Evolutionary conservation across 2,329 filamentous ascomycete genomes (phyloP).

Genomic region (Colletotrichum truncatum): DNA sequence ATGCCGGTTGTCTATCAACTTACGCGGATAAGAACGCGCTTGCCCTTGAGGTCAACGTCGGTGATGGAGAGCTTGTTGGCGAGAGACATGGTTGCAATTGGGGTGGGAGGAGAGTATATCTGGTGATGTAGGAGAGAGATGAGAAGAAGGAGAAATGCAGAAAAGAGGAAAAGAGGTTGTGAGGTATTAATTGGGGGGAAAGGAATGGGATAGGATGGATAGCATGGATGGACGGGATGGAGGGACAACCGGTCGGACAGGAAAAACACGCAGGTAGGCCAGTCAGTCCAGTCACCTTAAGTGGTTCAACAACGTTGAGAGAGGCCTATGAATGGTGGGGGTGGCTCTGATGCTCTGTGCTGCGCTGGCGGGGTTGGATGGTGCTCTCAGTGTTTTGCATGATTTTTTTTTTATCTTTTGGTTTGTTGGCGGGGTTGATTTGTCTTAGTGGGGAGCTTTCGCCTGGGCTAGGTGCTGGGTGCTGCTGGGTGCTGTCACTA

Average conservation of each 20-base stretch:
- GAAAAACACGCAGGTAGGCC: slow-evolving; percentile 17
- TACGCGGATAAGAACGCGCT: slow-evolving; percentile 97
- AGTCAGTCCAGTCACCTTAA: slow-evolving; percentile 12
- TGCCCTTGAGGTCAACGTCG: slow-evolving; percentile 97
- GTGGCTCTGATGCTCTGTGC: slow-evolving; percentile 30
- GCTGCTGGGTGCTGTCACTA: too few relatives aligned
- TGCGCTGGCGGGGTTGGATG: slow-evolving; percentile 32
- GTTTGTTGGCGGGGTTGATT: slow-evolving; percentile 35
- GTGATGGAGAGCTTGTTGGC: slow-evolving; percentile 97
- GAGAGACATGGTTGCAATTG: slow-evolving; percentile 82
- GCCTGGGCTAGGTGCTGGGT: background rate
- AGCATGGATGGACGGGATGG: slow-evolving; percentile 25
- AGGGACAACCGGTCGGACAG: background rate
- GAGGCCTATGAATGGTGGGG: slow-evolving; percentile 33
- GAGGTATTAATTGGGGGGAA: slow-evolving; percentile 32
- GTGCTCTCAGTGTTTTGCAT: slow-evolving; percentile 21
- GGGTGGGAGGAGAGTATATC: slow-evolving; percentile 27
- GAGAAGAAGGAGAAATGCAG: slow-evolving; percentile 34
- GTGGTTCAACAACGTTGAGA: slow-evolving; percentile 32
- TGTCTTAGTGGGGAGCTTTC: slow-evolving; percentile 24
- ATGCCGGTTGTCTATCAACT: slow-evolving; percentile 50
- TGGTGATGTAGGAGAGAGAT: slow-evolving; percentile 32
- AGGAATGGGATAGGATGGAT: slow-evolving; percentile 25
- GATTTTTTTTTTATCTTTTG: slow-evolving; percentile 18
- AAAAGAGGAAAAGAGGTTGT: slow-evolving; percentile 26